These are phyloP conservation scores for Fusarium robinianum DNA, from an alignment of 2,329 filamentous ascomycete genomes.

Conservation along the genomic window DNA sequence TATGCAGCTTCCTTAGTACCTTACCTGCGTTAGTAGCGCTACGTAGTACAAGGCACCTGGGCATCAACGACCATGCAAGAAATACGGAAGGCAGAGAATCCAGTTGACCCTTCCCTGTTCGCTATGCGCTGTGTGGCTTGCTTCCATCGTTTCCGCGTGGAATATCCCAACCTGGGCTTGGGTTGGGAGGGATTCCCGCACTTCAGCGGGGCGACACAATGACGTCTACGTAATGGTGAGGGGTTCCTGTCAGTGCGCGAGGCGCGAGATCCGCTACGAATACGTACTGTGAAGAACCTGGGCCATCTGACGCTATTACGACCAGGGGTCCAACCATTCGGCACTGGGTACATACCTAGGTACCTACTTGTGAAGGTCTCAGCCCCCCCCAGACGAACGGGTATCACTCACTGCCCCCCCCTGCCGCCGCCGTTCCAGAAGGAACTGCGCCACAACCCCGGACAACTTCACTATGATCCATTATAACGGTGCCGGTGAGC, in stretches of 20 bases:
- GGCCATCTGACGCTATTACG: too few relatives aligned
- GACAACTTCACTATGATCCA: background rate
- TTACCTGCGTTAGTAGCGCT: slow-evolving; percentile 7
- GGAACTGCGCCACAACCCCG: slow-evolving; percentile 4
- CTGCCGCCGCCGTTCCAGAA: background rate
- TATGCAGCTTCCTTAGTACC: too few relatives aligned
- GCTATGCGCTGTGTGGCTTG: too few relatives aligned
- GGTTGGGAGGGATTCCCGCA: too few relatives aligned
- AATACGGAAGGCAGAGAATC: slow-evolving; percentile 26
- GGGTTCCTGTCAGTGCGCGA: too few relatives aligned
- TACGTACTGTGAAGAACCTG: too few relatives aligned
- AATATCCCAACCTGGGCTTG: too few relatives aligned
- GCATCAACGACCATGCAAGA: slow-evolving; percentile 33
- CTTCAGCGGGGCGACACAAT: too few relatives aligned
- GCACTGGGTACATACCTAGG: background rate
- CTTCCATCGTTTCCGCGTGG: too few relatives aligned
- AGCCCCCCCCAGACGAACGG: background rate
- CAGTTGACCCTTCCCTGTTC: slow-evolving; percentile 24
- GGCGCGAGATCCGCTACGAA: too few relatives aligned
- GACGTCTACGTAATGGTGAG: too few relatives aligned
- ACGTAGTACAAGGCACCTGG: slow-evolving; percentile 16
- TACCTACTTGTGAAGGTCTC: background rate
- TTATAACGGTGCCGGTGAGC: slow-evolving; percentile 16
- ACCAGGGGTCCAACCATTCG: background rate
- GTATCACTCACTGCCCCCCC: slow-evolving; percentile 6